Percentiles rank a stretch among this genome's conserved stretches.
Conservation (phyloP, 192 early-diverging fungal genomes). For the Mortierella hygrophila region DNA sequence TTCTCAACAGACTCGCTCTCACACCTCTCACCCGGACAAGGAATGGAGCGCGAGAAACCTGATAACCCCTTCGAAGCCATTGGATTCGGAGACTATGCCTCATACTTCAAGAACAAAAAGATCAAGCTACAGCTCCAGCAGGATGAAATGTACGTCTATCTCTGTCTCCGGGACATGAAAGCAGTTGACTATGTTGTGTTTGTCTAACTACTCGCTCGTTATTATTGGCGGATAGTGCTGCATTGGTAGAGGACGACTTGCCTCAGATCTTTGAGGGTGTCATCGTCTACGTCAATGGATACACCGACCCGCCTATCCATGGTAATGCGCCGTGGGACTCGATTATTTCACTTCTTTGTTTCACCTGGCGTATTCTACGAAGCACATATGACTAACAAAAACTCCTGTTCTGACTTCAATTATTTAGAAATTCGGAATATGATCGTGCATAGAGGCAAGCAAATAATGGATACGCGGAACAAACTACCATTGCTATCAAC, state of each 20-base stretch:
- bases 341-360: slow-evolving; percentile 12
- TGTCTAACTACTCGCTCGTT: not conserved
- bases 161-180: not conserved
- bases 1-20: not conserved
- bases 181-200: not conserved
- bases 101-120: slow-evolving; percentile 65
- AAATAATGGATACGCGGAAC: slow-evolving; percentile 57
- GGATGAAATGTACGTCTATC: slow-evolving; percentile 48
- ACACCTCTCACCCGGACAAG: not conserved
- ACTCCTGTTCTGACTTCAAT: not conserved
- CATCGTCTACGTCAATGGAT: slow-evolving; percentile 77
- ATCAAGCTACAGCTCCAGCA: slow-evolving; percentile 64
- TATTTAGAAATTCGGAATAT: slow-evolving; percentile 54
- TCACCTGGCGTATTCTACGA: slow-evolving; percentile 42
- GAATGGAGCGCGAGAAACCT: slow-evolving; percentile 34
- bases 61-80: slow-evolving; percentile 62
- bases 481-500: not conserved
- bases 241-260: slow-evolving; percentile 28
- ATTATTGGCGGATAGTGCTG: slow-evolving; percentile 3
- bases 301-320: slow-evolving; percentile 67
- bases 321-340: slow-evolving; percentile 5
- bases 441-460: slow-evolving; percentile 69
- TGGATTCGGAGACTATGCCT: slow-evolving; percentile 60
- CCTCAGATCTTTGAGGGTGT: slow-evolving; percentile 58
- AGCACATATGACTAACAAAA: not conserved